Base-by-base conservation (phyloP, 441 rosid genomes). In the Croton laevigatus region DNA sequence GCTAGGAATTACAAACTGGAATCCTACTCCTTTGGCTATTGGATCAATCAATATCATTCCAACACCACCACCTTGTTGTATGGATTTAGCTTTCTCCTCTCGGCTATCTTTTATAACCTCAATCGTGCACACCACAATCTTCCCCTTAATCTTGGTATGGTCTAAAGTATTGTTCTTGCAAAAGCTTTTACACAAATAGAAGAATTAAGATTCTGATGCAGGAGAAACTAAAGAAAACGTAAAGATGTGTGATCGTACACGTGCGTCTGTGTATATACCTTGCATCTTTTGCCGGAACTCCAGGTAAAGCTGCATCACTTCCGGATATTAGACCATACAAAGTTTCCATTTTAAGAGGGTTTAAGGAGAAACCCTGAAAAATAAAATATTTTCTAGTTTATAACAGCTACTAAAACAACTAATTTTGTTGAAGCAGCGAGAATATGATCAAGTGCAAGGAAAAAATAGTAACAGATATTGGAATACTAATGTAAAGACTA, bases 21-120 rank as follows among this genome's bases (percentile, higher is more conserved):
- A 80, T 23, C 87, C 79, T 23, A 85, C 63, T 9, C 73, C 76
- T 75, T 76, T 79, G 37, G 42, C 82, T 13, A 53, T 8, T 59
- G 74, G 76, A 74, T 82, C 83, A 2, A 82, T 71, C 52, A 82
- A 78, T 58, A 83, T 79, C 74, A 87, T 82, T 70, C 87, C 84
- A 7, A 75, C 81, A 40, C 87, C 86, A 51, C 86, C 82, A 8
- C 81, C 85, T 68, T 78, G 68, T 68, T 70, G 77, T 51, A 85
- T 64, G 45, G 74, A 20, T 52, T 63, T 3, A 12, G 76, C 74
- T 77, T 80, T 87, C 37, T 71, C 75, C 37, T 55, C 46, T 54
- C 79, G 66, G 73, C 51, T 38, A 36, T 85, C 86, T 23, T 40
- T 6, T 17, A 73, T 2, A 5, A 14, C 65, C 68, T 83, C 85